Evolutionary conservation across 768 basidiomycete genomes (phyloP), one percentile per base, ranked within the genome.

Genomic region (Clathrus columnatus): DNA sequence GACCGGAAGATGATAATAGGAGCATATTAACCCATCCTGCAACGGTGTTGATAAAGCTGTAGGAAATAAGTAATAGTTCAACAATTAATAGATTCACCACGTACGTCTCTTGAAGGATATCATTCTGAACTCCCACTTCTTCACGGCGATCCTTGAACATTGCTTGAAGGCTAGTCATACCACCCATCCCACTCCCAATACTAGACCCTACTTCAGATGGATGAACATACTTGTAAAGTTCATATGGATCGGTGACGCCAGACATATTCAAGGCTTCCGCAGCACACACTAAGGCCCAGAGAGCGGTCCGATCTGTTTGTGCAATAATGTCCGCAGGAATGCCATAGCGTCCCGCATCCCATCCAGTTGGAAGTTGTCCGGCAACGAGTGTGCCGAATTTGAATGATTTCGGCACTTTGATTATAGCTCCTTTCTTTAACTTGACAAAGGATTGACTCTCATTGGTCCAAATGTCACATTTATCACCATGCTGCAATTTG

Each of bases 141-240:
- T 97, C 95, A 41, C 93, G 87, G 59, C 96, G 87, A 67, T 99
- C 96, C 70, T 91, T 96, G 81, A 99, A 99, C 96, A 99, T 99
- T 72, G 89, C 85, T 50, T 85, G 78, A 72, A 97, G 76, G 65
- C 87, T 89, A 57, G 84, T 82, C 60, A 91, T 82, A 64, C 96
- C 96, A 63, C 96, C 96, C 95, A 99, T 98, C 61, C 96, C 96
- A 64, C 91, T 92, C 55, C 96, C 96, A 58, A 99, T 73, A 55
- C 85, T 82, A 2, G 93, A 91, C 57, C 96, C 96, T 58, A 98
- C 87, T 64, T 98, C 93, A 2, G 92, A 91, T 1, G 96, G 95
- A 69, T 99, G 96, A 63, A 99, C 80, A 66, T 95, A 79, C 71
- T 98, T 84, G 77, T 98, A 99, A 1, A 99, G 75, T 69, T 98